These are phyloP conservation scores for Peronospora farinosa DNA, from an alignment of 352 stramenopile species.

Conservation along the genomic window DNA sequence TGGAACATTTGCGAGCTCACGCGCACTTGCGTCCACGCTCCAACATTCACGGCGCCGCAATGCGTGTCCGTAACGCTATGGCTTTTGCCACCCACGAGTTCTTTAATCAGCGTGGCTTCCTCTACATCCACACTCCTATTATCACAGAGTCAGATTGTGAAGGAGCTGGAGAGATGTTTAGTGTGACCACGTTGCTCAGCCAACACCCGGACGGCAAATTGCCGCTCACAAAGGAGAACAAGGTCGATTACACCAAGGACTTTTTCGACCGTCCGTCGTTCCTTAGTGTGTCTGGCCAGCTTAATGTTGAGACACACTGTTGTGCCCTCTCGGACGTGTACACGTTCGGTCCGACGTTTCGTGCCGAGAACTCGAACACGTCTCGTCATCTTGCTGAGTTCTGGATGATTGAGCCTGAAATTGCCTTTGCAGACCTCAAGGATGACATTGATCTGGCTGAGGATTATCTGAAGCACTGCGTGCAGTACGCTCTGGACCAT, in stretches of 20 bases:
- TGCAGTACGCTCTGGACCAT: constrained; percentile 89
- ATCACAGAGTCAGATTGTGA: constrained; percentile 97
- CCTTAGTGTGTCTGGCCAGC: constrained; percentile 95
- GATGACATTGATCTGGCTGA: constrained; percentile 94
- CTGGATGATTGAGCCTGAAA: constrained; percentile 97
- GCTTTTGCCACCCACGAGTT: constrained; percentile 91
- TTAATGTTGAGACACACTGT: constrained; percentile 94
- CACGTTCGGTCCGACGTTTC: constrained; percentile 99
- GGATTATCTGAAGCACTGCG: constrained; percentile 94
- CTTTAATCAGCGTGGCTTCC: constrained; percentile 89
- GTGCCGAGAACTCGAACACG: constrained; percentile 98
- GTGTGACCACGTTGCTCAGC: constrained; percentile 88
- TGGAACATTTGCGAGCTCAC: constrained; percentile 90
- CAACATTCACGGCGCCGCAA: constrained; percentile 88
- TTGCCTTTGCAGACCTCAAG: constrained; percentile 83
- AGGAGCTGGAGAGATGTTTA: constrained; percentile 96
- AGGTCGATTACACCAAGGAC: constrained; percentile 88
- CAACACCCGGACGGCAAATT: constrained; percentile 72
- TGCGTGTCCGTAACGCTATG: constrained; percentile 91
- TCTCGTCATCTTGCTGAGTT: constrained; percentile 96
- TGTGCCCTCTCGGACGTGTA: constrained; percentile 89
- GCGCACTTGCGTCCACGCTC: constrained; percentile 90
- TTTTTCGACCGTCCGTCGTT: constrained; percentile 86
- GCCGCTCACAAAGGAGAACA: constrained; percentile 46
- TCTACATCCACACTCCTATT: constrained; percentile 94